These are phyloP conservation scores for Pterocarpus santalinus DNA, from an alignment of 306 rosid genomes.

Conservation along the genomic window DNA sequence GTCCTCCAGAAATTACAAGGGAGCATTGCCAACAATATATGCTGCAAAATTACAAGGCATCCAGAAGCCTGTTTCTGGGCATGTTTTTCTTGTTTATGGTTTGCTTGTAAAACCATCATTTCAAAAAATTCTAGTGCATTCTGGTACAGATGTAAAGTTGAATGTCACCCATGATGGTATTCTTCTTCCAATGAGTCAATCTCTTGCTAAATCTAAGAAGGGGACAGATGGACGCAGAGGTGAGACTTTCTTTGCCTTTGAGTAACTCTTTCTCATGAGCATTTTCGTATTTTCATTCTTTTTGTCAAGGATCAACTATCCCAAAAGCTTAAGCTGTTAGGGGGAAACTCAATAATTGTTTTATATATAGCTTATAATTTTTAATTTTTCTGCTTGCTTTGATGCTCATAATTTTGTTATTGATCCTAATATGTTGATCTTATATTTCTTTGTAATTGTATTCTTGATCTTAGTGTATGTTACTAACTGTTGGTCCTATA, in stretches of 20 bases:
- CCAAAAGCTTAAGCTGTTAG: conserved; percentile 32
- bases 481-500: conserved; percentile 51
- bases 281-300: conserved; percentile 31
- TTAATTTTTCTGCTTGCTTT: conserved; percentile 32
- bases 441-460: conserved; percentile 14
- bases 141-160: conserved; percentile 76
- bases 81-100: conserved; percentile 81
- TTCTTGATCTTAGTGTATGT: conserved; percentile 33
- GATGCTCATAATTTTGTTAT: conserved; percentile 40
- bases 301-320: conserved; percentile 32
- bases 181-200: conserved; percentile 76
- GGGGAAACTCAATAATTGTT: conserved; percentile 12
- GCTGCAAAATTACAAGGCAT: conserved; percentile 79
- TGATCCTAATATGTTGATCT: conserved; percentile 35
- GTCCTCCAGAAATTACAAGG: conserved; percentile 63
- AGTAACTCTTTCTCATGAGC: conserved; percentile 17
- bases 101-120: conserved; percentile 84
- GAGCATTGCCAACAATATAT: conserved; percentile 73
- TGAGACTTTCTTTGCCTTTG: conserved; percentile 40
- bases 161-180: conserved; percentile 76
- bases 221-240: conserved; percentile 66
- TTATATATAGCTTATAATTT: not conserved
- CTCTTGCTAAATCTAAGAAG: conserved; percentile 72
- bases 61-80: conserved; percentile 66
- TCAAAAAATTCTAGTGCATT: conserved; percentile 72